Evolutionary conservation across 305 asterid genomes (phyloP).

Genomic region (Fraxinus platypoda): DNA sequence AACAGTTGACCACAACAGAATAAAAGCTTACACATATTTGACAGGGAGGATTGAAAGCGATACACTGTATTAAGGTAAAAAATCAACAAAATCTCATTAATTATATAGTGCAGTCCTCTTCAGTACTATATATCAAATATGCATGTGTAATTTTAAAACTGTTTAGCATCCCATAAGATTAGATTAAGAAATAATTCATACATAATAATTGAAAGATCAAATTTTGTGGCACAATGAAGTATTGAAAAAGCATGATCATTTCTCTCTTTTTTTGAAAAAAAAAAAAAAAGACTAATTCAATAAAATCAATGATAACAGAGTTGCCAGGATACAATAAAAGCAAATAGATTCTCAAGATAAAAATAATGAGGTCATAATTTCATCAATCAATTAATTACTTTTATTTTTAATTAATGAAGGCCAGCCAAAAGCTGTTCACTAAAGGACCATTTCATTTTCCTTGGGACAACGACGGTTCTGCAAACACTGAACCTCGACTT

Average conservation of each 20-base stretch:
- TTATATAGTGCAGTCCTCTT: background rate
- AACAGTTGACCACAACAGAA: background rate
- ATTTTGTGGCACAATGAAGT: background rate
- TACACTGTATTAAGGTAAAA: background rate
- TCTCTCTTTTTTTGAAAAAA: background rate
- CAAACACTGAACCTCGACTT: conserved; percentile 24
- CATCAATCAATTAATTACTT: background rate
- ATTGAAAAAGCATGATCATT: background rate
- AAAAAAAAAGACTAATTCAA: background rate
- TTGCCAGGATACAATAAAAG: background rate
- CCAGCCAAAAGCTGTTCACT: conserved; percentile 22
- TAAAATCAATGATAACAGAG: background rate
- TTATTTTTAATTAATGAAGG: background rate
- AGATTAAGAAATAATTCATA: background rate
- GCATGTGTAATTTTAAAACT: background rate
- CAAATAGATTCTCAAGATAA: background rate
- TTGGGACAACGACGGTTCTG: conserved; percentile 30
- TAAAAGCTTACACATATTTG: background rate
- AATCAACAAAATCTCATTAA: background rate
- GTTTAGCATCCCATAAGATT: background rate
- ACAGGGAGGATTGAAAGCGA: background rate
- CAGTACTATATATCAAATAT: background rate
- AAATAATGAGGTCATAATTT: background rate
- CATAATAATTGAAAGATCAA: background rate
- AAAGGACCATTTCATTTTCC: conserved; percentile 24